These are phyloP conservation scores for Alloteropsis semialata DNA, from an alignment of 176 grass and related monocot genomes.

Conservation along the genomic window DNA sequence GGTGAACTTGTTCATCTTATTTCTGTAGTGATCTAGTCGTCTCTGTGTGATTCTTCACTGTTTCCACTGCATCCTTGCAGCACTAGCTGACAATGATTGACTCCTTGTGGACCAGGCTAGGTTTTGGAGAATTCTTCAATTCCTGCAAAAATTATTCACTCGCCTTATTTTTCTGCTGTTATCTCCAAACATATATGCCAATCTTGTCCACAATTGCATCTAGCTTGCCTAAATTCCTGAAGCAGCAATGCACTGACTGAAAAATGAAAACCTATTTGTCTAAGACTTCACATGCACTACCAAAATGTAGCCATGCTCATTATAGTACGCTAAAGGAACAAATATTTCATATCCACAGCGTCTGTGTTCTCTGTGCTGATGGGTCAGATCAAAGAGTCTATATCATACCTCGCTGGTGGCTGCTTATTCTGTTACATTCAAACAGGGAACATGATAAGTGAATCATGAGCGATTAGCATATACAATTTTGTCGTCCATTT, in stretches of 20 bases:
- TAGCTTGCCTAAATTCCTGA: not conserved
- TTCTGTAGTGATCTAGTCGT: not conserved
- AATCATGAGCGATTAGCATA: not conserved
- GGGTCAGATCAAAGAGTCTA: not conserved
- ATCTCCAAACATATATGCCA: not conserved
- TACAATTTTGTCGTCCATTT: not conserved
- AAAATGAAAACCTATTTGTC: not conserved
- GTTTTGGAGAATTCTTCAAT: not conserved
- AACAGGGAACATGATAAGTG: not conserved
- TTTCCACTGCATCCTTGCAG: not conserved
- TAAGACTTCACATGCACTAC: not conserved
- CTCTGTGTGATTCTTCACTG: not conserved
- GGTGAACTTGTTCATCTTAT: not conserved
- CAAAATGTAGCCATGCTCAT: not conserved
- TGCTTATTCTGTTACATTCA: slow-evolving; percentile 8
- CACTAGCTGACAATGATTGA: not conserved
- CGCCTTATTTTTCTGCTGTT: not conserved
- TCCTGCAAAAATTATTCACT: not conserved
- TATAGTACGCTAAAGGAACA: not conserved
- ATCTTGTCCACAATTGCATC: not conserved
- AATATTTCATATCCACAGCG: not conserved
- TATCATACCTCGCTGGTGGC: slow-evolving; percentile 11
- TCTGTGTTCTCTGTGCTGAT: not conserved
- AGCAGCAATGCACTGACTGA: not conserved
- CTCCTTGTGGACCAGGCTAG: not conserved